Conservation (phyloP, 257 asterid genomes). For the Rauvolfia tetraphylla region DNA sequence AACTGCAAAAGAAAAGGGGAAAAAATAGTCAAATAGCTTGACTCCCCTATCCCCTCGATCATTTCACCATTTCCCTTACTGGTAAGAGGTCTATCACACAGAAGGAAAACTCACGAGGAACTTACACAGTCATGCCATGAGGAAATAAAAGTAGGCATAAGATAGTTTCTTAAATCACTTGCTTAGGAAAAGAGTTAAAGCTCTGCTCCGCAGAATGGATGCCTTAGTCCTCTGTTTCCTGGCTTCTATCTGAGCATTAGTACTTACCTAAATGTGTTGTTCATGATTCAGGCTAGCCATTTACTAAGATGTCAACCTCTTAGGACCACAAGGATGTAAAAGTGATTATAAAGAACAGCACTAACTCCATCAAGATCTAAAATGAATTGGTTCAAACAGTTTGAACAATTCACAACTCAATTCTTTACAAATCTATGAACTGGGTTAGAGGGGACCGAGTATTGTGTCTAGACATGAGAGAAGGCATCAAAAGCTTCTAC, state of each 20-base stretch:
- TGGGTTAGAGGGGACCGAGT: not conserved
- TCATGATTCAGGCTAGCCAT: not conserved
- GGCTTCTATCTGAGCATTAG: not conserved
- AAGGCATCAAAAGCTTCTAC: not conserved
- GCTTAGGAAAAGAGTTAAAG: not conserved
- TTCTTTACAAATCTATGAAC: not conserved
- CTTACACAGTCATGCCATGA: not conserved
- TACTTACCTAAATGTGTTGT: not conserved
- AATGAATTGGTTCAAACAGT: not conserved
- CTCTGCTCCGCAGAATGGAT: not conserved
- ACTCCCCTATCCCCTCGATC: not conserved
- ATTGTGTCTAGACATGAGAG: not conserved
- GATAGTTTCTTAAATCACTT: not conserved
- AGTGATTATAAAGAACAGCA: not conserved
- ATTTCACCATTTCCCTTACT: not conserved
- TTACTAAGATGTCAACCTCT: not conserved
- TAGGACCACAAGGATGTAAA: not conserved
- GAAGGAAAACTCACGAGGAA: not conserved
- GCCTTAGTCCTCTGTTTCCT: not conserved
- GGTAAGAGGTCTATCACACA: not conserved
- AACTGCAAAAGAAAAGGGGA: slow-evolving; percentile 2
- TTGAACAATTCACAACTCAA: not conserved
- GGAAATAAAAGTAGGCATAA: not conserved
- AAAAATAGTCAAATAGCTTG: not conserved
- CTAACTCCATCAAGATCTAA: not conserved